phyloP scores from a whole-genome alignment of 495 filamentous ascomycete species.

The Lophium mytilinum region DNA sequence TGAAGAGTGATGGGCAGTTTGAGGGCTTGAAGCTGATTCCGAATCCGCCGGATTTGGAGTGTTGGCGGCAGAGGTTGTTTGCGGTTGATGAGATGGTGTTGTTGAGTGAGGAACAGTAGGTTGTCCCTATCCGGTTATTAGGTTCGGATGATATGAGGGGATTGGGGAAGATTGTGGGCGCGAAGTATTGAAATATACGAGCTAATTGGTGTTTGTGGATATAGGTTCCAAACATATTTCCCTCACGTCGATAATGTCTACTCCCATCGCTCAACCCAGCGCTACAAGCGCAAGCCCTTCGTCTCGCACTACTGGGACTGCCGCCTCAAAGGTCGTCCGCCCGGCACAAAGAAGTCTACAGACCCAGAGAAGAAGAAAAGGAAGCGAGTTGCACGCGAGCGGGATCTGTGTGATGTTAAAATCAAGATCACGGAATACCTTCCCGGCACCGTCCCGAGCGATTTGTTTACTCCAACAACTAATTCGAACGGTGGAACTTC shows the following conservation, averaged over 20 bases:
- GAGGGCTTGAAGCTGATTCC: conserved; percentile 51
- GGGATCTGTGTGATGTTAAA: conserved; percentile 82
- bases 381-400: conserved; percentile 66
- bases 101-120: conserved; percentile 73
- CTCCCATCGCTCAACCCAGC: conserved; percentile 80
- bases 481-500: too few species aligned
- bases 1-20: conserved; percentile 43
- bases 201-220: neutral
- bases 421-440: conserved; percentile 87
- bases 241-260: conserved; percentile 89
- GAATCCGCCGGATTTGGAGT: conserved; percentile 59
- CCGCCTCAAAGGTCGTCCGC: conserved; percentile 74
- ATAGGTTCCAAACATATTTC: conserved; percentile 79
- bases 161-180: neutral
- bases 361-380: conserved; percentile 87
- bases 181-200: neutral
- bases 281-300: conserved; percentile 76
- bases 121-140: conserved; percentile 5
- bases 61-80: conserved; percentile 72
- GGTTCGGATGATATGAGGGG: too few species aligned
- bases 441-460: conserved; percentile 42
- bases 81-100: conserved; percentile 66
- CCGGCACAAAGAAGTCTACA: conserved; percentile 75
- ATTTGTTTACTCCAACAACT: neutral
- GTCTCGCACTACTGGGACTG: conserved; percentile 89